Evolutionary conservation across 495 filamentous ascomycete genomes (phyloP), one percentile per base, ranked within the genome.

Genomic region (Lasiosphaeriaceae sp.): DNA sequence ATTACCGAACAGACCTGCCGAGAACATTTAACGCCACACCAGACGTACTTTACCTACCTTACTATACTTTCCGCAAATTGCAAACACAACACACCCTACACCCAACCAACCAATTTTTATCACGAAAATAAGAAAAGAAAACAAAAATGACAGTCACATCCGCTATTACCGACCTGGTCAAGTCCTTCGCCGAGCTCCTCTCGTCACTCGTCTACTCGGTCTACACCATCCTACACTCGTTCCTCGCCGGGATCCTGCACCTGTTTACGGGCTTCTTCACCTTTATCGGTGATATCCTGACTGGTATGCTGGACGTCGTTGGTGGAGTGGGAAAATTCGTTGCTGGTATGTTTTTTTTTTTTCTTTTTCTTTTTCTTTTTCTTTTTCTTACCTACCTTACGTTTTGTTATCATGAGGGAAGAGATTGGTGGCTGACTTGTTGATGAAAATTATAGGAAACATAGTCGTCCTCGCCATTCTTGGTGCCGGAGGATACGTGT

Each of bases 281-380:
- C 57, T 58, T 73, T 9, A 16, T 65, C 29, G 61, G 47, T 9
- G 66, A 68, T 12, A 17, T 71, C 31, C 58, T 65, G 44, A 31
- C 53, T 35, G 70, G 70, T 19, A 58, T 73, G 29, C 47, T 71
- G 14, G 67, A 73, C 20, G 49, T 71, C 0, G 60, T 59, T 2
- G 65, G 68, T 8, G 70, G 70, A 0, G 50, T 73, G 11, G 68
- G 68, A 20, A 66, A 60, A 56, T 71, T 73, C 50, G 53, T 73
- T 24, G 50, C 63, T 24, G 67, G 70, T 73, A 54, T 9, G 68
- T 62, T 11, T 9, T 16, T 2, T n/a, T 44, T 47, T 19, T 24
- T 46, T 24, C 47, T 12, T 53, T 34, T 39, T 16, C 37, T 26
- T 21, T 16, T 19, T 23, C 17, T 48, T 37, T 51, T 1, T 47